phyloP scores from a whole-genome alignment of 495 filamentous ascomycete species.

The Penicillium bialowiezense region DNA sequence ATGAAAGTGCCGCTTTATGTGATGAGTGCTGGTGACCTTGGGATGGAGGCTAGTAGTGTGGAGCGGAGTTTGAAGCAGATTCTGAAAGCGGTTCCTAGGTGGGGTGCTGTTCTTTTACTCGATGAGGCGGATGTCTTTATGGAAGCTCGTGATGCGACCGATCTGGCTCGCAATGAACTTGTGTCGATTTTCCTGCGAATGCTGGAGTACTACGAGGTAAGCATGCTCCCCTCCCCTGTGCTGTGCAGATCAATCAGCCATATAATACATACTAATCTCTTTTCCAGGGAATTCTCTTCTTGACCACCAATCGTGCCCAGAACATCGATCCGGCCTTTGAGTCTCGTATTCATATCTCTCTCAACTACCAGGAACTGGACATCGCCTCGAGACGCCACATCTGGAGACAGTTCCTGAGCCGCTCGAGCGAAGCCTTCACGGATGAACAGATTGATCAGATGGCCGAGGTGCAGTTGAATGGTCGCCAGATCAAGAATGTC shows the following conservation, averaged over 20 bases:
- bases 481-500: conserved; percentile 51
- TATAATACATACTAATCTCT: no score
- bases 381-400: conserved; percentile 22
- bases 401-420: conserved; percentile 28
- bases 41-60: conserved; percentile 44
- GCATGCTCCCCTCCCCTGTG: conserved; percentile 16
- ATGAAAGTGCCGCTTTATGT: conserved; percentile 31
- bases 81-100: conserved; percentile 46
- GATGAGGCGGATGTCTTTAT: conserved; percentile 50
- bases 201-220: conserved; percentile 49
- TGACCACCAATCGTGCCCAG: conserved; percentile 53
- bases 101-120: conserved; percentile 45
- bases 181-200: conserved; percentile 51
- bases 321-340: conserved; percentile 51
- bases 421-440: conserved; percentile 18
- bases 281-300: conserved; percentile 60
- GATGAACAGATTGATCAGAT: conserved; percentile 29
- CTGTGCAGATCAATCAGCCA: no score
- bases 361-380: conserved; percentile 46
- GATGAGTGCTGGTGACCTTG: conserved; percentile 56
- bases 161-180: conserved; percentile 40
- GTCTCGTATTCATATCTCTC: conserved; percentile 48
- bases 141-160: conserved; percentile 30
- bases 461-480: conserved; percentile 24
- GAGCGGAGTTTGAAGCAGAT: conserved; percentile 50